phyloP scores from a whole-genome alignment of 768 basidiomycete species.

The Xerocomus brunneocitrinus region DNA sequence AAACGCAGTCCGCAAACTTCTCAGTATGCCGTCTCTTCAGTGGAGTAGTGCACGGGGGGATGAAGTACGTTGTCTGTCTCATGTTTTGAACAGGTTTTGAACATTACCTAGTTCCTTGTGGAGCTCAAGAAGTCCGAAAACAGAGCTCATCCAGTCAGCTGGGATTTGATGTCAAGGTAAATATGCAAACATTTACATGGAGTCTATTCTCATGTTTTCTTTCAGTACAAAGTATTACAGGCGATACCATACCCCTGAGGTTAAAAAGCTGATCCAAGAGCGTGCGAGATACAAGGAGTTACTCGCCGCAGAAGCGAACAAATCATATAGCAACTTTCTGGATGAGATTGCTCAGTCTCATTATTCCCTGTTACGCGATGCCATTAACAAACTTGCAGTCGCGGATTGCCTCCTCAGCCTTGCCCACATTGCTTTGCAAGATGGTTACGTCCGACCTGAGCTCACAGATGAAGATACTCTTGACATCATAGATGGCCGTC shows the following conservation, averaged over 20 bases:
- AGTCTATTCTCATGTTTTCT: neutral
- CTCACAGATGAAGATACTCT: constrained; percentile 65
- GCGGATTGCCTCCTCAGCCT: constrained; percentile 87
- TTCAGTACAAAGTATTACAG: constrained; percentile 64
- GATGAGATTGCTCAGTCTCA: constrained; percentile 60
- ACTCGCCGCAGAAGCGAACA: constrained; percentile 59
- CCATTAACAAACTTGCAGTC: constrained; percentile 73
- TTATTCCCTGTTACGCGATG: constrained; percentile 69
- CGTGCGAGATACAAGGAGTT: constrained; percentile 72
- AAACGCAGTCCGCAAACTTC: constrained; percentile 57
- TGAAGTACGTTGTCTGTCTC: constrained; percentile 47
- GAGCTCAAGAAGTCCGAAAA: constrained; percentile 65
- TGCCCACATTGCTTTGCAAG: constrained; percentile 70
- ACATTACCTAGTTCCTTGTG: constrained; percentile 58
- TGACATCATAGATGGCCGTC: constrained; percentile 78
- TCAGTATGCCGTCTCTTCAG: constrained; percentile 69
- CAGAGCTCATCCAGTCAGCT: constrained; percentile 43
- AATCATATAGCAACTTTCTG: constrained; percentile 66
- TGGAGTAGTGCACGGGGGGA: constrained; percentile 64
- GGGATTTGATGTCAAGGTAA: constrained; percentile 67
- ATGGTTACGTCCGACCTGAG: constrained; percentile 72
- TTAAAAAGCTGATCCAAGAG: constrained; percentile 59
- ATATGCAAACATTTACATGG: neutral
- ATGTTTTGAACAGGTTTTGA: neutral
- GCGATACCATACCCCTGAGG: constrained; percentile 73